Conservation (phyloP, 257 asterid genomes). For the Solanum gracilifrons region DNA sequence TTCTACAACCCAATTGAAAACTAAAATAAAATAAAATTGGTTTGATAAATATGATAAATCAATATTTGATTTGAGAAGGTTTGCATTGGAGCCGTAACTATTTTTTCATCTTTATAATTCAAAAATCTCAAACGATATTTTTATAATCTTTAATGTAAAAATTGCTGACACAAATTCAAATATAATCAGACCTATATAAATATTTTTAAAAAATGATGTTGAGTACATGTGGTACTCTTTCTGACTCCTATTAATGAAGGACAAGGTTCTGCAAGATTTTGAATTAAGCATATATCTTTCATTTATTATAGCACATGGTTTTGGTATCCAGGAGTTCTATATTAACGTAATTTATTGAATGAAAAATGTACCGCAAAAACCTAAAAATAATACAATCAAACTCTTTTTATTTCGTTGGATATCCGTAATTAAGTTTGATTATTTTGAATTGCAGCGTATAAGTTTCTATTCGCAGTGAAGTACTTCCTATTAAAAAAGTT, state of each 20-base stretch:
- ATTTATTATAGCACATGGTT: background rate
- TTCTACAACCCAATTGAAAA: background rate
- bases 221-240: background rate
- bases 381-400: background rate
- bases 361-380: background rate
- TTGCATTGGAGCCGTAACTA: too few species aligned
- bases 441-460: too few species aligned
- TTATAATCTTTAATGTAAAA: too few species aligned
- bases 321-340: background rate
- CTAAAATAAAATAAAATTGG: background rate
- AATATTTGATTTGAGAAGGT: background rate
- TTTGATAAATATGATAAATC: background rate
- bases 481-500: too few species aligned
- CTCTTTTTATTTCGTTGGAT: too few species aligned
- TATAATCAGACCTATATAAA: too few species aligned
- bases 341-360: background rate
- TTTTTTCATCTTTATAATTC: too few species aligned
- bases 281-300: background rate
- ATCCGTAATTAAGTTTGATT: too few species aligned
- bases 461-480: too few species aligned
- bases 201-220: background rate
- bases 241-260: background rate
- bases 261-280: background rate
- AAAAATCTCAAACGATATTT: too few species aligned
- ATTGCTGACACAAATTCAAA: too few species aligned